These are phyloP conservation scores for Drechslerella coelobrocha DNA, from an alignment of 2,329 filamentous ascomycete genomes.

Conservation along the genomic window DNA sequence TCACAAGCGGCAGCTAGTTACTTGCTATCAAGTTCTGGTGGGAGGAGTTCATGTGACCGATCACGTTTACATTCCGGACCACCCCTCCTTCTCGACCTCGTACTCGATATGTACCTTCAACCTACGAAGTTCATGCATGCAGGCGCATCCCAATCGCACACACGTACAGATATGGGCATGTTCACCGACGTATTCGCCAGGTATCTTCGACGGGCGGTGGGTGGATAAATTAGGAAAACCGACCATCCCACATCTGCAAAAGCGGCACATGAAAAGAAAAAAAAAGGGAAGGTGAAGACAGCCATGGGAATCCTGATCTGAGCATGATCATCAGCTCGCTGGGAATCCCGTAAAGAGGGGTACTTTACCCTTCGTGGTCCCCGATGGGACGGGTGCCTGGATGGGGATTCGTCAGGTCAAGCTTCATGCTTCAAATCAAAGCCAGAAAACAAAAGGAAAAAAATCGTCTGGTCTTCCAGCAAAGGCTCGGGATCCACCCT, in stretches of 20 bases:
- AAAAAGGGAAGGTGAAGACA: background rate
- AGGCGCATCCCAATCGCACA: background rate
- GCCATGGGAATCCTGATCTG: background rate
- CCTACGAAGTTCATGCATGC: background rate
- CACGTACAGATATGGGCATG: background rate
- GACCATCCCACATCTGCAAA: background rate
- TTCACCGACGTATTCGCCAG: too few relatives aligned
- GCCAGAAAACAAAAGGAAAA: too few relatives aligned
- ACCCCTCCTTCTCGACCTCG: background rate
- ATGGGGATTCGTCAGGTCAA: background rate
- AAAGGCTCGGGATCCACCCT: background rate
- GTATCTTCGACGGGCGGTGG: too few relatives aligned
- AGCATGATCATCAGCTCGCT: background rate
- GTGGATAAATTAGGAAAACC: background rate
- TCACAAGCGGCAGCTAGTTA: background rate
- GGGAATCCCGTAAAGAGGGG: background rate
- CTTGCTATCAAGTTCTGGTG: background rate
- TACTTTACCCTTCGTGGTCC: background rate
- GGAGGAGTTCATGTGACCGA: slow-evolving; percentile 2
- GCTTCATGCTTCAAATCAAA: background rate
- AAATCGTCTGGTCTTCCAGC: background rate
- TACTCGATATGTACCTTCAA: background rate
- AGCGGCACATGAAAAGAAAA: background rate
- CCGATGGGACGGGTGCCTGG: background rate
- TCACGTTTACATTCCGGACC: slow-evolving; percentile 1